A percentile compares a stretch with the other conserved stretches of the same genome.
phyloP scores from a whole-genome alignment of 306 rosid genomes.

The Gastrolobium bilobum region DNA sequence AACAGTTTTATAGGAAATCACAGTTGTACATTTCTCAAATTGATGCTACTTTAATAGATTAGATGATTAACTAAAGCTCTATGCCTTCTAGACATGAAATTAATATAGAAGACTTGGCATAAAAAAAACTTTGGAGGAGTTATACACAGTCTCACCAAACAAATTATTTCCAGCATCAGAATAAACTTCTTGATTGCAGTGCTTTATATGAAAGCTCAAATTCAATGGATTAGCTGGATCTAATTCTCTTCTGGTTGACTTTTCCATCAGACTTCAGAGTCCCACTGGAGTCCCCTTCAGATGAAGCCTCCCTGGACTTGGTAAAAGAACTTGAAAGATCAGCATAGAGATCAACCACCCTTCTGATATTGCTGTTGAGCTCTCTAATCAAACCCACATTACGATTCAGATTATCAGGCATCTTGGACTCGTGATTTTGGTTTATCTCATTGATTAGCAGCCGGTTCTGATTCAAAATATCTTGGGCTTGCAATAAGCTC shows the following conservation, averaged over 20 bases:
- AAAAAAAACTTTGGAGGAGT: slow-evolving; percentile 48
- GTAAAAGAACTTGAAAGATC: slow-evolving; percentile 78
- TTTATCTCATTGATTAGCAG: slow-evolving; percentile 87
- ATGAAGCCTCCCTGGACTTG: slow-evolving; percentile 80
- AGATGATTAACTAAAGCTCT: slow-evolving; percentile 43
- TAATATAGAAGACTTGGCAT: slow-evolving; percentile 28
- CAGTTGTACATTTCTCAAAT: slow-evolving; percentile 46
- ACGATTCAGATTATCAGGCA: slow-evolving; percentile 77
- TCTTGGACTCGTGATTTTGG: slow-evolving; percentile 86
- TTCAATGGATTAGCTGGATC: slow-evolving; percentile 64
- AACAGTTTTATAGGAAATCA: slow-evolving; percentile 51
- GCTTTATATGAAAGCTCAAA: slow-evolving; percentile 47
- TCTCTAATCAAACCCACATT: slow-evolving; percentile 88
- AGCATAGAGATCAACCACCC: slow-evolving; percentile 95
- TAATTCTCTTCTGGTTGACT: slow-evolving; percentile 78
- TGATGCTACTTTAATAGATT: slow-evolving; percentile 43
- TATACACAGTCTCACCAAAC: slow-evolving; percentile 51
- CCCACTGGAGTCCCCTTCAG: slow-evolving; percentile 84
- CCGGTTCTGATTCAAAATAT: slow-evolving; percentile 88
- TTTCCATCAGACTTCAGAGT: slow-evolving; percentile 82
- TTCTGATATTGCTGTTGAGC: slow-evolving; percentile 87
- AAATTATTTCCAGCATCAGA: slow-evolving; percentile 40
- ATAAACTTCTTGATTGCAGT: slow-evolving; percentile 29
- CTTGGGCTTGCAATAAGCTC: slow-evolving; percentile 90
- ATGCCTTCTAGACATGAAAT: slow-evolving; percentile 47